Percentiles rank a stretch among this genome's conserved stretches.
Evolutionary conservation across 140 eudicot genomes (phyloP).

Genomic region (Senecio squalidus): DNA sequence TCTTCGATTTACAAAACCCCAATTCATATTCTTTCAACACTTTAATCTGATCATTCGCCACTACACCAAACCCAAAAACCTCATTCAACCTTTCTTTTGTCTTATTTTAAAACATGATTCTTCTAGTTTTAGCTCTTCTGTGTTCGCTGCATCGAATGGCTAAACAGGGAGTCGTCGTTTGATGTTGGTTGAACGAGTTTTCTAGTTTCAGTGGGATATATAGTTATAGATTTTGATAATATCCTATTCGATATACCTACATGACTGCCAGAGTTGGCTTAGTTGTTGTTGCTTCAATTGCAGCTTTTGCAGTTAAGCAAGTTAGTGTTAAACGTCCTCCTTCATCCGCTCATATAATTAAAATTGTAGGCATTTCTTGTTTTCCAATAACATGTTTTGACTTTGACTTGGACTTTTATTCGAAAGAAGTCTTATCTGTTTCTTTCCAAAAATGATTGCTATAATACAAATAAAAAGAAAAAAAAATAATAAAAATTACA

Average conservation of each 20-base stretch:
- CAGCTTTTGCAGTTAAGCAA: conserved; percentile 93
- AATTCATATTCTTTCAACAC: too few relatives aligned
- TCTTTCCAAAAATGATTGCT: too few relatives aligned
- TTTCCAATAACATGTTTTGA: not conserved
- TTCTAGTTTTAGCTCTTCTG: conserved; percentile 15
- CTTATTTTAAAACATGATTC: conserved; percentile 10
- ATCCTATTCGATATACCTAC: conserved; percentile 35
- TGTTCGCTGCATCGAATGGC: conserved; percentile 18
- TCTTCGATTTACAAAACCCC: too few relatives aligned
- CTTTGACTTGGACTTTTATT: not conserved
- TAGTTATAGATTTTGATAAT: conserved; percentile 31
- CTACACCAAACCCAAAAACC: too few relatives aligned
- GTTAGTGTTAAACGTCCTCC: conserved; percentile 45
- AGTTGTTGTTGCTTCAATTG: conserved; percentile 94
- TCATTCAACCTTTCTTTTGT: too few relatives aligned
- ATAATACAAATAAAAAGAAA: too few relatives aligned
- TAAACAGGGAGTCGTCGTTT: conserved; percentile 41
- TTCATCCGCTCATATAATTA: conserved; percentile 23
- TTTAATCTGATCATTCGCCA: too few relatives aligned
- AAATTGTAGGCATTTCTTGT: conserved; percentile 42
- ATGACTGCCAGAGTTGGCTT: conserved; percentile 93
- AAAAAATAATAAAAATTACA: too few relatives aligned
- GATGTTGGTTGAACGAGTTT: conserved; percentile 41
- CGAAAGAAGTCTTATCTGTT: not conserved
- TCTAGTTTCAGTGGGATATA: conserved; percentile 20